Evolutionary conservation across 1,284 basidiomycete species (phyloP).

Genomic region (Boletus sp.): DNA sequence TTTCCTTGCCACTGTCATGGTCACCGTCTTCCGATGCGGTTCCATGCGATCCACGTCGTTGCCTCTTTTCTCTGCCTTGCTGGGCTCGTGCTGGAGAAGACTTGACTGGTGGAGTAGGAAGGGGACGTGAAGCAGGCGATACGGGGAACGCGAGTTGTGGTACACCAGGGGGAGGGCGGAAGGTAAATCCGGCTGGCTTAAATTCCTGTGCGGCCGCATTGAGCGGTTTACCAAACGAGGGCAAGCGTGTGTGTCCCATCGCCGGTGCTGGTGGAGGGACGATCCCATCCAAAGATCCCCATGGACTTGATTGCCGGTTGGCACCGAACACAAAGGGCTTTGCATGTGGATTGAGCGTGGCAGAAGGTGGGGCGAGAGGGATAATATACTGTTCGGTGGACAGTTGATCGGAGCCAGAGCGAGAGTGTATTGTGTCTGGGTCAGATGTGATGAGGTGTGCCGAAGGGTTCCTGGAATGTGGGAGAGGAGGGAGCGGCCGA

Average conservation of each 20-base stretch:
- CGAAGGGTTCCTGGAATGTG: conserved; percentile 67
- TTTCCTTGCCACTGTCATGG: conserved; percentile 48
- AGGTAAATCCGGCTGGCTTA: conserved; percentile 71
- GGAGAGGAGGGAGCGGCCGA: conserved; percentile 60
- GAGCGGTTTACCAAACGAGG: conserved; percentile 67
- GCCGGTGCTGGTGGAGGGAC: conserved; percentile 43
- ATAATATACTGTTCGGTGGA: conserved; percentile 18
- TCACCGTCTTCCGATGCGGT: conserved; percentile 48
- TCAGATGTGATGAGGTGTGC: conserved; percentile 64
- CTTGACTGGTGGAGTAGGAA: conserved; percentile 40
- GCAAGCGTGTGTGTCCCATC: conserved; percentile 55
- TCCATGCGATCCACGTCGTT: conserved; percentile 51
- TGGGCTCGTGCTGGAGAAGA: conserved; percentile 38
- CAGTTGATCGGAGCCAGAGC: conserved; percentile 47
- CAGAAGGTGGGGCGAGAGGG: conserved; percentile 27
- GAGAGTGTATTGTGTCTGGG: conserved; percentile 66
- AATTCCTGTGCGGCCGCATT: conserved; percentile 81
- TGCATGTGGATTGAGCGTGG: conserved; percentile 71
- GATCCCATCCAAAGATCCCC: conserved; percentile 37
- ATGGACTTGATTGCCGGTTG: conserved; percentile 35
- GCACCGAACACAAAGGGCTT: conserved; percentile 79
- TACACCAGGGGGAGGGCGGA: conserved; percentile 66
- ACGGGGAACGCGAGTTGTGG: conserved; percentile 54
- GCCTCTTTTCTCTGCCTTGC: conserved; percentile 80
- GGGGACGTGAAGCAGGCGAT: conserved; percentile 39